phyloP scores from a whole-genome alignment of 2,329 filamentous ascomycete genomes.

The Nigrospora osmanthi region DNA sequence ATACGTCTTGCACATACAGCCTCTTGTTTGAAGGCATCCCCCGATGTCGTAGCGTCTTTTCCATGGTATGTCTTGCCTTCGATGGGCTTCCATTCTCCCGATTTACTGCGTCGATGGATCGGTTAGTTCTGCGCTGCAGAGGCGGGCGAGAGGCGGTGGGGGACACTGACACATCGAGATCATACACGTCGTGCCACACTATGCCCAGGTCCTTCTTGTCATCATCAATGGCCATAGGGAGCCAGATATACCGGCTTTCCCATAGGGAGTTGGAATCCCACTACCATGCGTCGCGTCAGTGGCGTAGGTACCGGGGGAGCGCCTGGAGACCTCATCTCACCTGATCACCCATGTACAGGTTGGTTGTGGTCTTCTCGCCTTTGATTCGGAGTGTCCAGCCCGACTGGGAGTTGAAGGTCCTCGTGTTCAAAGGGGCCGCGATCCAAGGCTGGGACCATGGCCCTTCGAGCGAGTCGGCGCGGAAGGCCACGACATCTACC shows the following conservation, averaged over 20 bases:
- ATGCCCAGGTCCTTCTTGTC: conserved; percentile 38
- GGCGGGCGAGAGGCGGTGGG: conserved; percentile 4
- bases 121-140: background rate
- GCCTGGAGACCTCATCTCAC: conserved; percentile 4
- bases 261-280: conserved; percentile 49
- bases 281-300: conserved; percentile 4
- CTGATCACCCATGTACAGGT: conserved; percentile 42
- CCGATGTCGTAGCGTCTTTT: conserved; percentile 33
- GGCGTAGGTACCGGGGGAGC: background rate
- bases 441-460: conserved; percentile 48
- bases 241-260: conserved; percentile 51
- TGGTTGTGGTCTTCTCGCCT: conserved; percentile 38
- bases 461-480: conserved; percentile 39
- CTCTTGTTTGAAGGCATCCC: conserved; percentile 46
- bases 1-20: conserved; percentile 21
- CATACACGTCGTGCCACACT: conserved; percentile 48
- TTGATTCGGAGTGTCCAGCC: conserved; percentile 39
- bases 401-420: conserved; percentile 45
- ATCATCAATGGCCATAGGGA: conserved; percentile 45
- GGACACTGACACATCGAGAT: conserved; percentile 35
- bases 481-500: conserved; percentile 43
- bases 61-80: conserved; percentile 38
- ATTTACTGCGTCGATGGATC: conserved; percentile 20
- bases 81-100: conserved; percentile 37
- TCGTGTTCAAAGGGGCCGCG: conserved; percentile 40